Evolutionary conservation across 129 eudicot species (phyloP).

Genomic region (Escallonia herrerae): DNA sequence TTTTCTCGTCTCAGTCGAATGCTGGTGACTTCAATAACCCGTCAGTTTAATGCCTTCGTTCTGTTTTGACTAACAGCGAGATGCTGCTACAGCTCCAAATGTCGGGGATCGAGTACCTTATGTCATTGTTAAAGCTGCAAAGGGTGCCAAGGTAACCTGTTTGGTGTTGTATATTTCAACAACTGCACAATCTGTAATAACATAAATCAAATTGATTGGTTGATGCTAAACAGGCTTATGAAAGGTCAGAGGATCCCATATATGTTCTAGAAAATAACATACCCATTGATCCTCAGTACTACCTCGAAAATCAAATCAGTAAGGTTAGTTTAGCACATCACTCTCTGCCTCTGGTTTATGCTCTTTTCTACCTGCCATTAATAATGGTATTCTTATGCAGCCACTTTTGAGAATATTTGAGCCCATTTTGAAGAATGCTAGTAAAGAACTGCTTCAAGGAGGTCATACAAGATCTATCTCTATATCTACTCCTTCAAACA

Average conservation of each 20-base stretch:
- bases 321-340: conserved; percentile 46
- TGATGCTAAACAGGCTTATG: conserved; percentile 67
- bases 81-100: conserved; percentile 97
- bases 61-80: conserved; percentile 48
- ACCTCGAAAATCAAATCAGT: conserved; percentile 91
- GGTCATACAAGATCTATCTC: conserved; percentile 89
- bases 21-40: no score
- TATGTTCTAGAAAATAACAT: conserved; percentile 88
- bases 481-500: conserved; percentile 83
- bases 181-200: conserved; percentile 5
- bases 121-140: conserved; percentile 88
- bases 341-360: conserved; percentile 1
- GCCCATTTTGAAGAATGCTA: conserved; percentile 89
- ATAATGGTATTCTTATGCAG: conserved; percentile 31
- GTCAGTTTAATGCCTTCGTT: no score
- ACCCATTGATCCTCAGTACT: conserved; percentile 93
- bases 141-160: conserved; percentile 83
- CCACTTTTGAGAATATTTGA: conserved; percentile 94
- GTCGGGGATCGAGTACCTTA: conserved; percentile 99
- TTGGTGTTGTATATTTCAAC: conserved; percentile 1
- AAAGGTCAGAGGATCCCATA: conserved; percentile 95
- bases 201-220: conserved; percentile 6
- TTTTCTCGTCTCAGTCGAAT: no score
- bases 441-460: conserved; percentile 87
- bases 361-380: conserved; percentile 1